These are phyloP conservation scores for Chionographis japonica DNA, from an alignment of 106 monocot species.

Conservation along the genomic window DNA sequence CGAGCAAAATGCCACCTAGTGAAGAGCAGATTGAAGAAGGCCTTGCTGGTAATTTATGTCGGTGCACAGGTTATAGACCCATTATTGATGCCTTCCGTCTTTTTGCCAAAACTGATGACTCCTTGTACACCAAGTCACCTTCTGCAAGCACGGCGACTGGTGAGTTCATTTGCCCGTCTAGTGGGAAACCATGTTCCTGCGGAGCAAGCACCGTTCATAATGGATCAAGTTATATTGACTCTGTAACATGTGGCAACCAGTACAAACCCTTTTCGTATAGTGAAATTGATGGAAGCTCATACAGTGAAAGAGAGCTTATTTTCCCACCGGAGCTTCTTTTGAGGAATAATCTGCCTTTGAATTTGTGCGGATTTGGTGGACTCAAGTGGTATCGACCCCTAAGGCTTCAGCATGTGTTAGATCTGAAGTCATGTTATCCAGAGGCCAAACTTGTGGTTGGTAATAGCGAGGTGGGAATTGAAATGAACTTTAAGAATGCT, in stretches of 20 bases:
- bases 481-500: slow-evolving; percentile 80
- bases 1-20: slow-evolving; percentile 61
- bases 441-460: slow-evolving; percentile 86
- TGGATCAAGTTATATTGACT: slow-evolving; percentile 11
- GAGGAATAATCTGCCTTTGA: slow-evolving; percentile 57
- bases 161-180: slow-evolving; percentile 72
- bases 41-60: slow-evolving; percentile 95
- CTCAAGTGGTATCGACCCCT: slow-evolving; percentile 82
- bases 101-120: slow-evolving; percentile 85
- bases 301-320: slow-evolving; percentile 78
- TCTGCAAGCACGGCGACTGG: slow-evolving; percentile 9
- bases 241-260: neutral
- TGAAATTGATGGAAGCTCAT: slow-evolving; percentile 79
- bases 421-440: slow-evolving; percentile 64
- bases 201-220: slow-evolving; percentile 18
- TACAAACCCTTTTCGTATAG: slow-evolving; percentile 37
- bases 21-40: slow-evolving; percentile 88
- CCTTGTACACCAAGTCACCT: slow-evolving; percentile 51
- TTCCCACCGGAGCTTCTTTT: slow-evolving; percentile 89
- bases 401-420: slow-evolving; percentile 57
- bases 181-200: slow-evolving; percentile 89
- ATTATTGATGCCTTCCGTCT: slow-evolving; percentile 93
- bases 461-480: slow-evolving; percentile 93
- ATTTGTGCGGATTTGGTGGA: slow-evolving; percentile 67
- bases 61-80: slow-evolving; percentile 95